Percentiles rank a stretch among this genome's conserved stretches.
Evolutionary conservation across 192 early-diverging fungal genomes (phyloP).

Genomic region (Backusella liffmaniae): DNA sequence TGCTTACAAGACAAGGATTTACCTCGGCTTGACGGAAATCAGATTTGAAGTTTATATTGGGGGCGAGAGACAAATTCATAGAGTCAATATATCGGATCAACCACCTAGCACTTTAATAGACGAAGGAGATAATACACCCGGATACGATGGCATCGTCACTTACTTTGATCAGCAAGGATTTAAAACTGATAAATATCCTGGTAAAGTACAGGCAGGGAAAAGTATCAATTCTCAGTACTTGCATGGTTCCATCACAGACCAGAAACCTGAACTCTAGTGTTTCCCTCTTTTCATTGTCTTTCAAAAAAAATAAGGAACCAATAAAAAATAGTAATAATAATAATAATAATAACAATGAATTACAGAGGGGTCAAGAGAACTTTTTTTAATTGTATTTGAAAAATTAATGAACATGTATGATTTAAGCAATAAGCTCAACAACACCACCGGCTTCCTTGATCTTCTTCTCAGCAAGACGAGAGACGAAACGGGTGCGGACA

Average conservation of each 20-base stretch:
- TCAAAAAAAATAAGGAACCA: background rate
- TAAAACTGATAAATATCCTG: background rate
- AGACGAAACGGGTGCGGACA: constrained; percentile 93
- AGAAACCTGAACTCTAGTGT: background rate
- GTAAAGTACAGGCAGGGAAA: background rate
- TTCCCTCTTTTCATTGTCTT: too few species aligned
- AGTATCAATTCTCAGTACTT: background rate
- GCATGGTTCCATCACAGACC: background rate
- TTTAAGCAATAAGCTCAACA: constrained; percentile 63
- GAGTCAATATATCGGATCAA: background rate
- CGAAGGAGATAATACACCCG: background rate
- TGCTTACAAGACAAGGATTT: background rate
- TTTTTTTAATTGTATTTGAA: background rate
- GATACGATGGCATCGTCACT: background rate
- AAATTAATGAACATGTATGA: constrained; percentile 1
- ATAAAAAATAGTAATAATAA: background rate
- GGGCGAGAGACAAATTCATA: background rate
- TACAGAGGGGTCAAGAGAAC: background rate
- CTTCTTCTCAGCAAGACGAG: constrained; percentile 95
- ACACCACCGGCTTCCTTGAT: constrained; percentile 96
- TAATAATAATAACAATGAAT: background rate
- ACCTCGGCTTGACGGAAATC: background rate
- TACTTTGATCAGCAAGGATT: background rate
- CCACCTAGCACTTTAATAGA: background rate
- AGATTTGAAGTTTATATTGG: background rate